Evolutionary conservation across 2,329 filamentous ascomycete genomes (phyloP).

Genomic region (Botrytis galanthina): DNA sequence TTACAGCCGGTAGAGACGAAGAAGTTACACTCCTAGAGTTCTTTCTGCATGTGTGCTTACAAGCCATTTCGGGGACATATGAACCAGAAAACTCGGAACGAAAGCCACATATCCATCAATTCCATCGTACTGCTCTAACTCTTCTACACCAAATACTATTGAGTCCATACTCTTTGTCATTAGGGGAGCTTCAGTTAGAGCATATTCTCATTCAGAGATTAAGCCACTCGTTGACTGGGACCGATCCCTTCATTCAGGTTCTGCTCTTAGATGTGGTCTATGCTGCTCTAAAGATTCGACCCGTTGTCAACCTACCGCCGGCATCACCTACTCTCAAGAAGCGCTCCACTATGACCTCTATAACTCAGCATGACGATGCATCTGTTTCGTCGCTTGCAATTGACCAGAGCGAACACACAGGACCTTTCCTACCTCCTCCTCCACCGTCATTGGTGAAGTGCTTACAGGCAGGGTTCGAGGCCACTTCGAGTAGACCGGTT

Average conservation of each 20-base stretch:
- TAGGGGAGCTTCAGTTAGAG: slow-evolving; percentile 68
- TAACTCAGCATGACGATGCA: slow-evolving; percentile 25
- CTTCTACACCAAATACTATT: slow-evolving; percentile 68
- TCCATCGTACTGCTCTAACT: slow-evolving; percentile 69
- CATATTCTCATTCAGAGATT: slow-evolving; percentile 68
- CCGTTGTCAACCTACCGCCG: slow-evolving; percentile 26
- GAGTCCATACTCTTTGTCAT: slow-evolving; percentile 57
- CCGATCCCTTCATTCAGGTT: slow-evolving; percentile 71
- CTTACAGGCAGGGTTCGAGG: slow-evolving; percentile 76
- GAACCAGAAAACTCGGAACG: slow-evolving; percentile 41
- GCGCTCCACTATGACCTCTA: slow-evolving; percentile 25
- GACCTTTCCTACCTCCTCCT: slow-evolving; percentile 51
- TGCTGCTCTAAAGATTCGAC: slow-evolving; percentile 65
- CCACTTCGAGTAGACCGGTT: slow-evolving; percentile 68
- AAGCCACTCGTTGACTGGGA: slow-evolving; percentile 55
- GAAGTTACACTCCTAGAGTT: slow-evolving; percentile 65
- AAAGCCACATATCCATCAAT: slow-evolving; percentile 56
- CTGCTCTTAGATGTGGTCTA: slow-evolving; percentile 76
- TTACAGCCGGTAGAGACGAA: slow-evolving; percentile 50
- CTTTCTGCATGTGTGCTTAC: slow-evolving; percentile 63
- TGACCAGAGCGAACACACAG: slow-evolving; percentile 44
- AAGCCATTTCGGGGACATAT: slow-evolving; percentile 53
- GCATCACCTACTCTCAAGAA: slow-evolving; percentile 35
- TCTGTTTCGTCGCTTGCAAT: slow-evolving; percentile 43
- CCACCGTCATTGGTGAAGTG: slow-evolving; percentile 76